phyloP scores from a whole-genome alignment of 495 filamentous ascomycete genomes.

The Aspergillus bertholletiae region DNA sequence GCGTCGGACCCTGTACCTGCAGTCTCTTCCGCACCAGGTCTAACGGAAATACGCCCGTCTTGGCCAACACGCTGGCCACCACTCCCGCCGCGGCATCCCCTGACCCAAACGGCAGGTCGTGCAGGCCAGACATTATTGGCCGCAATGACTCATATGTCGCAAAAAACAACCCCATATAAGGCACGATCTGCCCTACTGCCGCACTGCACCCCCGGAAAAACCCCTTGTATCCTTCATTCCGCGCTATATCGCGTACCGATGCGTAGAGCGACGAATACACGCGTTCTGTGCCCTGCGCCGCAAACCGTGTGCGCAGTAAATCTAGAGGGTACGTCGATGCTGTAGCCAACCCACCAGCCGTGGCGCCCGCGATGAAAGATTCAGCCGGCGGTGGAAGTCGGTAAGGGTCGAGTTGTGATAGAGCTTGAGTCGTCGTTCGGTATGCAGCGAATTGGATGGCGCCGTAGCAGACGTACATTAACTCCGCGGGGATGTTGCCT shows the following conservation, averaged over 20 bases:
- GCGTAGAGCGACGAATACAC: constrained; percentile 68
- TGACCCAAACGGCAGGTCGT: constrained; percentile 64
- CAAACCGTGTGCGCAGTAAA: constrained; percentile 89
- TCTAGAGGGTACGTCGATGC: constrained; percentile 88
- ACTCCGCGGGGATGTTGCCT: constrained; percentile 92
- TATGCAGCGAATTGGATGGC: constrained; percentile 90
- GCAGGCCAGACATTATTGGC: constrained; percentile 43
- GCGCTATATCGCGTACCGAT: constrained; percentile 68
- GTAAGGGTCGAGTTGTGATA: constrained; percentile 50
- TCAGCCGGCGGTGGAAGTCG: constrained; percentile 55
- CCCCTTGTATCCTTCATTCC: constrained; percentile 67
- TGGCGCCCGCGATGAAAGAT: constrained; percentile 76
- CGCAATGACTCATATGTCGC: constrained; percentile 75
- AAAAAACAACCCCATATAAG: constrained; percentile 97
- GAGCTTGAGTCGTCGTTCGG: constrained; percentile 60
- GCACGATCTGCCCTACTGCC: constrained; percentile 80
- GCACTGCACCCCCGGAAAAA: constrained; percentile 86
- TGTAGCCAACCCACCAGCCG: constrained; percentile 77
- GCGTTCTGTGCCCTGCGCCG: constrained; percentile 82
- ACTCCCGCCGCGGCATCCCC: constrained; percentile 81
- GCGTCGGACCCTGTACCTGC: constrained; percentile 91
- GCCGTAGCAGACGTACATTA: constrained; percentile 88
- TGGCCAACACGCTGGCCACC: constrained; percentile 72
- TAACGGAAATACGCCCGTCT: constrained; percentile 89
- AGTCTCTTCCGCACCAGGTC: constrained; percentile 89